phyloP scores from a whole-genome alignment of 148 eudicot genomes.

The Nepenthes gracilis region DNA sequence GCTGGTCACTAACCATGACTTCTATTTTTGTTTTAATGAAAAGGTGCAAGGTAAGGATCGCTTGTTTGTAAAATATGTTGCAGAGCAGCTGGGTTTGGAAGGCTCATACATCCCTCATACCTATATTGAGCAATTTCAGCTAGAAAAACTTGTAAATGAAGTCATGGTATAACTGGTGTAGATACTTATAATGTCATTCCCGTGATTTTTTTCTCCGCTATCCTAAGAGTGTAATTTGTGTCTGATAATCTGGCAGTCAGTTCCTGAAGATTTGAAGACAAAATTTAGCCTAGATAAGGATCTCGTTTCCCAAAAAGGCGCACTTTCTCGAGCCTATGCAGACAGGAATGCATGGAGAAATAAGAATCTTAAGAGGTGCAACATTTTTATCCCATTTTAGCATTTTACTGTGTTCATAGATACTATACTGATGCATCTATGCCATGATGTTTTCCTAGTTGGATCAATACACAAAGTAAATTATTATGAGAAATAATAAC shows the following conservation, averaged over 20 bases:
- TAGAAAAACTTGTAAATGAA: conserved; percentile 89
- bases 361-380: conserved; percentile 49
- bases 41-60: conserved; percentile 97
- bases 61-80: conserved; percentile 44
- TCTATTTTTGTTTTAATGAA: neutral
- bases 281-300: conserved; percentile 93
- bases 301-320: conserved; percentile 56
- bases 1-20: neutral
- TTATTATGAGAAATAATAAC: no score
- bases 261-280: conserved; percentile 88
- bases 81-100: conserved; percentile 81
- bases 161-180: conserved; percentile 57
- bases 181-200: conserved; percentile 1
- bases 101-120: conserved; percentile 90
- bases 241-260: conserved; percentile 32
- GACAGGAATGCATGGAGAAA: conserved; percentile 50
- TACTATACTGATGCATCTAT: neutral
- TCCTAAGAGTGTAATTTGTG: neutral
- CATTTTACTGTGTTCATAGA: neutral
- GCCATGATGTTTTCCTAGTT: neutral
- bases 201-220: neutral
- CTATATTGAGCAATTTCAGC: conserved; percentile 89
- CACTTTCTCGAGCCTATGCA: conserved; percentile 60
- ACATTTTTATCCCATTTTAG: neutral
- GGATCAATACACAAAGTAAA: no score